Evolutionary conservation across 225 moss, liverwort and hornwort species (phyloP).

Genomic region (Bryoerythrophyllum caledonicum): DNA sequence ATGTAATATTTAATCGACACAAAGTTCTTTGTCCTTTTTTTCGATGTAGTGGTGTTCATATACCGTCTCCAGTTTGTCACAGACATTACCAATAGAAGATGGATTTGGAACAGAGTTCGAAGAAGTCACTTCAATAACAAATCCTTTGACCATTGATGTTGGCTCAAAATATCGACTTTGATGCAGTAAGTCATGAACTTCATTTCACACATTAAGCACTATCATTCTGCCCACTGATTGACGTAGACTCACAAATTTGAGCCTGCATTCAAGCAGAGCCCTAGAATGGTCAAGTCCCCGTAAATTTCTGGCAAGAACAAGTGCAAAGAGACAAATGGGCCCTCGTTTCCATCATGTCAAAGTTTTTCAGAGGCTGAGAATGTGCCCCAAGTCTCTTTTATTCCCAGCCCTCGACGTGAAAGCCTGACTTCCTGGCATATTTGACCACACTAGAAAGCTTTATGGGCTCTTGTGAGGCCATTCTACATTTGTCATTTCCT

Average conservation of each 20-base stretch:
- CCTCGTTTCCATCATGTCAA: neutral
- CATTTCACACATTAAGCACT: too few relatives aligned
- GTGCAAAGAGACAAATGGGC: neutral
- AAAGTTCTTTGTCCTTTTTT: too few relatives aligned
- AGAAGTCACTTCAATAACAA: too few relatives aligned
- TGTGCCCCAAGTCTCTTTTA: neutral
- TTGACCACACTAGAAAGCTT: neutral
- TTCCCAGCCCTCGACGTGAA: neutral
- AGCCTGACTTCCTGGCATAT: slow-evolving; percentile 2
- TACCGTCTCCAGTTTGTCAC: too few relatives aligned
- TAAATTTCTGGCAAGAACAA: neutral
- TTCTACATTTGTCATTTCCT: neutral
- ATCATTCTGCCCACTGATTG: too few relatives aligned
- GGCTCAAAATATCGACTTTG: too few relatives aligned
- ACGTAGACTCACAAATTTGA: neutral
- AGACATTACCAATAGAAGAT: too few relatives aligned
- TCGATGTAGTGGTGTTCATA: too few relatives aligned
- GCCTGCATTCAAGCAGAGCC: neutral
- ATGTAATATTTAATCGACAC: too few relatives aligned
- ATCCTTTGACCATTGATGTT: too few relatives aligned
- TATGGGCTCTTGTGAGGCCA: slow-evolving; percentile 4
- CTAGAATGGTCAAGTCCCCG: neutral
- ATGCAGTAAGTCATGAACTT: too few relatives aligned
- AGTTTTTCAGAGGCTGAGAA: slow-evolving; percentile 4
- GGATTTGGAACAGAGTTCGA: too few relatives aligned